A percentile compares a stretch with the other conserved stretches of the same genome.
phyloP scores from a whole-genome alignment of 768 basidiomycete species.

The Mrakia gelida region DNA sequence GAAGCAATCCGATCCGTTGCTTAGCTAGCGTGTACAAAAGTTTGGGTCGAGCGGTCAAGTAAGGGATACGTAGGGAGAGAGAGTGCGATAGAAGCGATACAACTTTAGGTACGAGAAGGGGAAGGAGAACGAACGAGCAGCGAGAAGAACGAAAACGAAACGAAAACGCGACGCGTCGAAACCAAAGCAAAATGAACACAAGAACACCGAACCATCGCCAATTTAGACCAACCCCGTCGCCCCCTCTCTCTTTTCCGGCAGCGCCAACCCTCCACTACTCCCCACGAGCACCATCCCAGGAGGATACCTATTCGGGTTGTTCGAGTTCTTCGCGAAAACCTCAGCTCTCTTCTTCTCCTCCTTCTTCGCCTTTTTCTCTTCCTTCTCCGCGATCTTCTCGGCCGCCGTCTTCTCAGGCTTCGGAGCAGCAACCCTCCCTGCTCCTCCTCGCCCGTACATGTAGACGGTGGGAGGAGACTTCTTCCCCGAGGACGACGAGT shows the following conservation, averaged over 20 bases:
- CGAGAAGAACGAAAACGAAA: neutral
- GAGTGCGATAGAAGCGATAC: neutral
- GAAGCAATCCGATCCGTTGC: neutral
- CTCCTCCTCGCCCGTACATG: neutral
- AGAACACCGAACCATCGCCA: neutral
- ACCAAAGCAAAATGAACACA: neutral
- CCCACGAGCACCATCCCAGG: neutral
- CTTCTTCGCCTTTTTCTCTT: neutral
- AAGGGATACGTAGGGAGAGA: too few relatives aligned
- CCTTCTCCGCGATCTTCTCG: slow-evolving; percentile 3
- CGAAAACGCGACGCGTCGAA: too few relatives aligned
- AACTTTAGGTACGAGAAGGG: neutral
- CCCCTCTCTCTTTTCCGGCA: neutral
- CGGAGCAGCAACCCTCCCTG: neutral
- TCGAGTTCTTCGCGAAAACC: neutral
- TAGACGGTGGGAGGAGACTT: neutral
- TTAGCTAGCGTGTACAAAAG: too few relatives aligned
- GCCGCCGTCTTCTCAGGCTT: neutral
- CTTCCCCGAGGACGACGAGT: neutral
- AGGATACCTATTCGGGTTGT: neutral
- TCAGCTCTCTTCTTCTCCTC: slow-evolving; percentile 8
- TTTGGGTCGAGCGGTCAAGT: too few relatives aligned
- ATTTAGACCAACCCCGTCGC: neutral
- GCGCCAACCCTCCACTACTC: neutral
- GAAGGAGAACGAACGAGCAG: neutral